A percentile compares a stretch with the other conserved stretches of the same genome.
phyloP scores from a whole-genome alignment of 2,329 filamentous ascomycete species.

The Arthrobotrys megalospora region DNA sequence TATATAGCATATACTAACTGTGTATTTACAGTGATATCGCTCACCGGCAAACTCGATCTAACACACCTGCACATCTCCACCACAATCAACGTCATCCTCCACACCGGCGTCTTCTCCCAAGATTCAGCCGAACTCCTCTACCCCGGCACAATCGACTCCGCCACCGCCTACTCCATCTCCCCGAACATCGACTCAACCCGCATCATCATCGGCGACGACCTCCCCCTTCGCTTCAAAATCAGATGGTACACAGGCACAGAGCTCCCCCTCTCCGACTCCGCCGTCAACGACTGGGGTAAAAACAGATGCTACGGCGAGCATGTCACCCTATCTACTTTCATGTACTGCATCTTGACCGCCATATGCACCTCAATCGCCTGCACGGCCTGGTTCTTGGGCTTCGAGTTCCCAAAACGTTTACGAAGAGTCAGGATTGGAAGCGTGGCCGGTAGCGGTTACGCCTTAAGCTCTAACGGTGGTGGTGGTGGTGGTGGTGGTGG shows the following conservation, averaged over 20 bases:
- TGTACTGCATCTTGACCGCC: conserved; percentile 61
- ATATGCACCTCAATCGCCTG: conserved; percentile 59
- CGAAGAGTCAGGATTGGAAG: conserved; percentile 47
- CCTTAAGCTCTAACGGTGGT: conserved; percentile 17
- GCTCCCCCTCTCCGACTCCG: conserved; percentile 70
- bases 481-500: conserved; percentile 32
- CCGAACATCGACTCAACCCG: conserved; percentile 75
- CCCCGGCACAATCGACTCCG: conserved; percentile 85
- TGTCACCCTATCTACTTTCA: conserved; percentile 56
- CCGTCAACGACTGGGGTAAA: conserved; percentile 54
- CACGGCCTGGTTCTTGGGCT: conserved; percentile 60
- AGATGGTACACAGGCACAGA: conserved; percentile 86
- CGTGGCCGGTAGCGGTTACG: conserved; percentile 49
- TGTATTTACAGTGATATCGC: conserved; percentile 77
- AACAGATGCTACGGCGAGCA: conserved; percentile 61
- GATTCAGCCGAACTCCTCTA: conserved; percentile 50
- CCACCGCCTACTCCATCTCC: conserved; percentile 86
- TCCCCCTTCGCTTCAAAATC: conserved; percentile 84
- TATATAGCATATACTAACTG: conserved; percentile 73
- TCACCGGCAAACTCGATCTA: conserved; percentile 89
- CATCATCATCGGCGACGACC: conserved; percentile 84
- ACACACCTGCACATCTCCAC: conserved; percentile 93
- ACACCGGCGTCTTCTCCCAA: conserved; percentile 69
- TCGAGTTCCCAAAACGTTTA: conserved; percentile 60
- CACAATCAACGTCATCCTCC: conserved; percentile 89